phyloP scores from a whole-genome alignment of 2,329 filamentous ascomycete genomes.

The Neopestalotiopsis rosae region DNA sequence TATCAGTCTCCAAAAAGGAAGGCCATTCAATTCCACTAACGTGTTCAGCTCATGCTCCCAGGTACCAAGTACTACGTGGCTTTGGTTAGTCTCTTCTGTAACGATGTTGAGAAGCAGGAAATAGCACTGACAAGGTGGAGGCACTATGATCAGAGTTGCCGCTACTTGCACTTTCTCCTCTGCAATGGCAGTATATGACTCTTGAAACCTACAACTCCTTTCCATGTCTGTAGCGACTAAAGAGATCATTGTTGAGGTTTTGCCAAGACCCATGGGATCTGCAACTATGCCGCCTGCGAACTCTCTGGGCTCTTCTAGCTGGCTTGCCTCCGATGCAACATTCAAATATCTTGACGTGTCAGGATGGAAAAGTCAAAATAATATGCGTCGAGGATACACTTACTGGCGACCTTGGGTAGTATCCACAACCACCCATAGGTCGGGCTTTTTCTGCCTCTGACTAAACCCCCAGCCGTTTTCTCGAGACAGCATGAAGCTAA shows the following conservation, averaged over 20 bases:
- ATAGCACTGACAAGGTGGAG: neutral
- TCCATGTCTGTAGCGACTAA: constrained; percentile 29
- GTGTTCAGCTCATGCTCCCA: neutral
- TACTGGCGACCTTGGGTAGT: constrained; percentile 16
- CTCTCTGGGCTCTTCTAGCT: constrained; percentile 21
- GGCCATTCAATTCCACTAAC: neutral
- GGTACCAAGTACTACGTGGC: neutral
- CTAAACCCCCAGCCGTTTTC: constrained; percentile 28
- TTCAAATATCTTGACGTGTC: neutral
- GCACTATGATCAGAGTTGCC: neutral
- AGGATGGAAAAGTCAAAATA: neutral
- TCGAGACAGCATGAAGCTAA: constrained; percentile 32
- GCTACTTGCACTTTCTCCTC: neutral
- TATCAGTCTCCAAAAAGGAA: neutral
- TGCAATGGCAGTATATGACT: neutral
- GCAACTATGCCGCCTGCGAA: constrained; percentile 33
- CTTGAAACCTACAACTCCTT: neutral
- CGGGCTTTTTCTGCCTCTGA: constrained; percentile 9
- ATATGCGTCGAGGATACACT: neutral
- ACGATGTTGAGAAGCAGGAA: neutral
- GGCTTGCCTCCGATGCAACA: neutral
- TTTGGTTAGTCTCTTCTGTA: neutral
- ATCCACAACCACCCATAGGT: constrained; percentile 25
- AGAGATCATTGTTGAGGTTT: constrained; percentile 32
- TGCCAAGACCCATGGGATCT: constrained; percentile 37